Conservation (phyloP, 768 basidiomycete genomes). For the Sporobolomyces roseus region DNA sequence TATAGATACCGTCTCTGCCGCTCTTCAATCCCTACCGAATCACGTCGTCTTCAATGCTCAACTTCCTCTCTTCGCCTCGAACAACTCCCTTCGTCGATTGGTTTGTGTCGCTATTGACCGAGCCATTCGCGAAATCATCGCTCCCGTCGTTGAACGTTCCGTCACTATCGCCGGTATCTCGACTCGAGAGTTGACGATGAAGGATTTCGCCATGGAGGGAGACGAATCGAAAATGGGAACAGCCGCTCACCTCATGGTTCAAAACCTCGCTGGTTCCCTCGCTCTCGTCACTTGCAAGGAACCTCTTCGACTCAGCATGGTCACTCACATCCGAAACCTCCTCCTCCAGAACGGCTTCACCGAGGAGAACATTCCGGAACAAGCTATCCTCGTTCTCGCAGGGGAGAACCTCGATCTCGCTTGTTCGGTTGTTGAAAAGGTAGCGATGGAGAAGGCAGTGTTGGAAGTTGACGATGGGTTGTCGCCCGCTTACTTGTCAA, state of each 20-base stretch:
- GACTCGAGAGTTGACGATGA: slow-evolving; percentile 85
- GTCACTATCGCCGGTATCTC: slow-evolving; percentile 98
- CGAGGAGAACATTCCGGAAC: slow-evolving; percentile 81
- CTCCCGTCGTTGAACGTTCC: slow-evolving; percentile 94
- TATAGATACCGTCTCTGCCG: slow-evolving; percentile 51
- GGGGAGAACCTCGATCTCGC: slow-evolving; percentile 90
- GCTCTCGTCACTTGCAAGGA: slow-evolving; percentile 98
- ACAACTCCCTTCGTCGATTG: slow-evolving; percentile 81
- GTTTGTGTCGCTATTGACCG: slow-evolving; percentile 86
- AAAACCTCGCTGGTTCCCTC: slow-evolving; percentile 90
- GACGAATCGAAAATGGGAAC: slow-evolving; percentile 85
- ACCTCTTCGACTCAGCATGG: slow-evolving; percentile 85
- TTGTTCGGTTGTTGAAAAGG: slow-evolving; percentile 90
- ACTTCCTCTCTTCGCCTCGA: slow-evolving; percentile 63
- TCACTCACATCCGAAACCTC: slow-evolving; percentile 76
- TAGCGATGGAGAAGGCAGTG: slow-evolving; percentile 92
- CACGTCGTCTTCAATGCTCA: slow-evolving; percentile 74
- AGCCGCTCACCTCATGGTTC: slow-evolving; percentile 92
- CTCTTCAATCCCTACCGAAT: slow-evolving; percentile 65
- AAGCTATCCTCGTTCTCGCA: slow-evolving; percentile 69
- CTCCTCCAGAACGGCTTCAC: slow-evolving; percentile 82
- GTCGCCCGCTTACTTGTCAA: slow-evolving; percentile 69
- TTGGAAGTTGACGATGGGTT: slow-evolving; percentile 90
- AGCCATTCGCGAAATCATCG: slow-evolving; percentile 93
- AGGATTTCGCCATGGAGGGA: slow-evolving; percentile 90